Evolutionary conservation across 345 rosid species (phyloP).

Genomic region (Carallia brachiata): DNA sequence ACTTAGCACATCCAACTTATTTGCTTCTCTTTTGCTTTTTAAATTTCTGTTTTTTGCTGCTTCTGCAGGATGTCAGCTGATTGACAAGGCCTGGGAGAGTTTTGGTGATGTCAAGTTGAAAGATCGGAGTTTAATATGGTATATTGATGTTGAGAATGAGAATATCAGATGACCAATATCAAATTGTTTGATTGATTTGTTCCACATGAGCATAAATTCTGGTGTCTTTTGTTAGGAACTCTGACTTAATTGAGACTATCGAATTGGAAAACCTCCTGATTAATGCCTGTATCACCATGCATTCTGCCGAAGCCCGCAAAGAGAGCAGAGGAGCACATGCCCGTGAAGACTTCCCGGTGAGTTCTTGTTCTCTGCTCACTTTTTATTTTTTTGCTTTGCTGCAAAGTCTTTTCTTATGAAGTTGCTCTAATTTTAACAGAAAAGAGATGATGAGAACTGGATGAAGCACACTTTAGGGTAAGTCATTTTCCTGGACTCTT

Average conservation of each 20-base stretch:
- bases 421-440: constrained; percentile 50
- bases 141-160: constrained; percentile 11
- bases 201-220: constrained; percentile 13
- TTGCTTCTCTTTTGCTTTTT: not conserved
- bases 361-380: constrained; percentile 16
- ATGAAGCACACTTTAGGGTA: constrained; percentile 98
- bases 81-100: constrained; percentile 88
- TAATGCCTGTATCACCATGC: constrained; percentile 95
- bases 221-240: constrained; percentile 57
- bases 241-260: constrained; percentile 89
- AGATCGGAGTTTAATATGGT: constrained; percentile 93
- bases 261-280: constrained; percentile 96
- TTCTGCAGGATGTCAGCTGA: constrained; percentile 73
- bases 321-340: constrained; percentile 99
- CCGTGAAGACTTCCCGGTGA: constrained; percentile 94
- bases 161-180: not conserved
- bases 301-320: constrained; percentile 97
- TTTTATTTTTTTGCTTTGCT: not conserved
- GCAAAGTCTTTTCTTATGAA: constrained; percentile 11
- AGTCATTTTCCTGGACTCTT: constrained; percentile 15
- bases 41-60: not conserved
- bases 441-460: constrained; percentile 93
- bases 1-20: too few relatives aligned
- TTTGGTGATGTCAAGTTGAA: constrained; percentile 77
- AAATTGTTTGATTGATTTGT: not conserved